These are phyloP conservation scores for Nitzschia putrida DNA, from an alignment of 108 stramenopile genomes.

Conservation along the genomic window DNA sequence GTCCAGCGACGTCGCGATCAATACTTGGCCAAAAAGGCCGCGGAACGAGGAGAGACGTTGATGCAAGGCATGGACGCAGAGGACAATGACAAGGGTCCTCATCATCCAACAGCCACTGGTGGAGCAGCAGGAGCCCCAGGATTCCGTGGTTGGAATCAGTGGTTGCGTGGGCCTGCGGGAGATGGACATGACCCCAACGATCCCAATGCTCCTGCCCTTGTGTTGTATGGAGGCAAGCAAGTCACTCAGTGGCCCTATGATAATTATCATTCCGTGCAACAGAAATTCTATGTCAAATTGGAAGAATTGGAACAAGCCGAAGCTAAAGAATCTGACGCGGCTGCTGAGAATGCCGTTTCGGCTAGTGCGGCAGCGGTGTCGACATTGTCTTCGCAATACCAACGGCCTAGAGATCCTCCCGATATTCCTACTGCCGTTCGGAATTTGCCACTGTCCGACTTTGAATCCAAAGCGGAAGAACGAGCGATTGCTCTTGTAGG, in stretches of 20 bases:
- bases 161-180: slow-evolving; percentile 7
- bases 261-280: slow-evolving; percentile 80
- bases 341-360: background rate
- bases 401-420: slow-evolving; percentile 75
- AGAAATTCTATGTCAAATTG: slow-evolving; percentile 70
- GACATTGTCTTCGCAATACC: slow-evolving; percentile 33
- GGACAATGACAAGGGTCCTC: background rate
- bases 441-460: slow-evolving; percentile 66
- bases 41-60: slow-evolving; percentile 37
- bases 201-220: slow-evolving; percentile 9
- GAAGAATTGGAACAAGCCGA: slow-evolving; percentile 31
- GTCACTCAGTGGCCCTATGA: slow-evolving; percentile 78
- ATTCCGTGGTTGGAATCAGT: slow-evolving; percentile 1
- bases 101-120: background rate
- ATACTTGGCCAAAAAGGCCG: slow-evolving; percentile 38
- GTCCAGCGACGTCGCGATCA: slow-evolving; percentile 45
- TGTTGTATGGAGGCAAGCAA: slow-evolving; percentile 31
- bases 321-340: slow-evolving; percentile 12
- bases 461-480: slow-evolving; percentile 84
- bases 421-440: slow-evolving; percentile 80
- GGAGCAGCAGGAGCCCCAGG: slow-evolving; percentile 1
- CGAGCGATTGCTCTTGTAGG: slow-evolving; percentile 76
- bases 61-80: slow-evolving; percentile 40
- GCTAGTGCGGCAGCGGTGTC: background rate
- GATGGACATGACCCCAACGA: background rate